Percentiles rank a stretch among this genome's conserved stretches.
Evolutionary conservation across 2,329 filamentous ascomycete genomes (phyloP).

Genomic region (Claviceps digitariae): DNA sequence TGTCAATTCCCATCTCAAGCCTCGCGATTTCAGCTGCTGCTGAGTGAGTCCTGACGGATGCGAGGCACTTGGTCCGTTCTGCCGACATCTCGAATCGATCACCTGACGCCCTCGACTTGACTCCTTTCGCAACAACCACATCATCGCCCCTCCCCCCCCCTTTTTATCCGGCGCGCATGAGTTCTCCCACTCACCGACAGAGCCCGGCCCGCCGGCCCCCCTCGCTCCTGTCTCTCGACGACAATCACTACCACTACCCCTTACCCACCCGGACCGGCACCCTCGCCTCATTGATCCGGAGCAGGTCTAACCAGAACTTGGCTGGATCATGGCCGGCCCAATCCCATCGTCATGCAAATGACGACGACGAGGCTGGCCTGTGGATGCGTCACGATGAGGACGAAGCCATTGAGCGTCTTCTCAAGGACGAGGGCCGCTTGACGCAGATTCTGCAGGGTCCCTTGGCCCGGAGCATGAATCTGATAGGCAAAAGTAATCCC

Average conservation of each 20-base stretch:
- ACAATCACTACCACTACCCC: slow-evolving; percentile 17
- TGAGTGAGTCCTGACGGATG: neutral
- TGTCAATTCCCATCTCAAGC: too few relatives aligned
- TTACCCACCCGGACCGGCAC: slow-evolving; percentile 24
- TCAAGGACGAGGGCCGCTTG: slow-evolving; percentile 44
- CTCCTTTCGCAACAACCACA: neutral
- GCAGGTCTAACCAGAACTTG: slow-evolving; percentile 23
- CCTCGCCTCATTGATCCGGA: slow-evolving; percentile 25
- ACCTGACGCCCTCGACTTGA: neutral
- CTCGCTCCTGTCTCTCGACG: slow-evolving; percentile 20
- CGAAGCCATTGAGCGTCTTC: slow-evolving; percentile 30
- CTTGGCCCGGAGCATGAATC: slow-evolving; percentile 66
- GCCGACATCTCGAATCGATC: neutral
- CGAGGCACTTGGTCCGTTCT: neutral
- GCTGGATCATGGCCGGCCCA: slow-evolving; percentile 13
- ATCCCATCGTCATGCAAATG: slow-evolving; percentile 10
- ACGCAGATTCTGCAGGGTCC: slow-evolving; percentile 49
- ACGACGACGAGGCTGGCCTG: slow-evolving; percentile 20
- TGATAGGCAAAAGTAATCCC: slow-evolving; percentile 82
- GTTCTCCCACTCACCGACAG: slow-evolving; percentile 15
- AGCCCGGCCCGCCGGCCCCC: slow-evolving; percentile 17
- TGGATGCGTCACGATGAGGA: slow-evolving; percentile 19
- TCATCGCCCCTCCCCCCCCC: neutral
- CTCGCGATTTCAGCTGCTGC: neutral
- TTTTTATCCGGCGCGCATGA: slow-evolving; percentile 11